phyloP scores from a whole-genome alignment of 352 stramenopile genomes.

The Globisporangium acanthophoron region DNA sequence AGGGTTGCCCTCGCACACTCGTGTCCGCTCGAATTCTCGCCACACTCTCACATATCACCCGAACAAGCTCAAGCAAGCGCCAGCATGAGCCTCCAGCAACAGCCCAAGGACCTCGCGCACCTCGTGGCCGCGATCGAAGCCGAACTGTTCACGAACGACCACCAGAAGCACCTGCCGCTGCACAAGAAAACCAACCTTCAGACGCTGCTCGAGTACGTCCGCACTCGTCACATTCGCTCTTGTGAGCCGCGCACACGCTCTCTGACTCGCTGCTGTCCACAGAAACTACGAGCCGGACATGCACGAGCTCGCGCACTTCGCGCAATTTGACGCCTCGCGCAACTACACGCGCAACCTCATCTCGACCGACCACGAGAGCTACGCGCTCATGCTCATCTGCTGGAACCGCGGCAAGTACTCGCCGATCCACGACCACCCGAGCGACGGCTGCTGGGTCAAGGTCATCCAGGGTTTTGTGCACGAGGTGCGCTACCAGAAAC shows the following conservation, averaged over 20 bases:
- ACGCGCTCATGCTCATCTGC: slow-evolving; percentile 92
- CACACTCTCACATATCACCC: too few species aligned
- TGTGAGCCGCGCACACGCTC: background rate
- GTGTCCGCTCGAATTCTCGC: too few species aligned
- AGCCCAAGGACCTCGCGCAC: slow-evolving; percentile 29
- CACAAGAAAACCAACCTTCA: slow-evolving; percentile 56
- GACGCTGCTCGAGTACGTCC: slow-evolving; percentile 44
- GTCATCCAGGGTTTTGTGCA: slow-evolving; percentile 80
- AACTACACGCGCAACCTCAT: slow-evolving; percentile 95
- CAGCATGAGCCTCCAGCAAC: too few species aligned
- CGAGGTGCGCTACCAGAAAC: slow-evolving; percentile 84
- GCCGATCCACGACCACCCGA: slow-evolving; percentile 87
- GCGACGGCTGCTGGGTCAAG: slow-evolving; percentile 81
- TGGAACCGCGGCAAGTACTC: slow-evolving; percentile 84
- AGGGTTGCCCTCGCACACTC: too few species aligned
- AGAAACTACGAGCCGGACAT: slow-evolving; percentile 46
- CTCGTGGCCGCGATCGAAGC: slow-evolving; percentile 53
- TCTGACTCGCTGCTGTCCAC: slow-evolving; percentile 1
- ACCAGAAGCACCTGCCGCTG: slow-evolving; percentile 44
- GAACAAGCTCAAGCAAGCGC: too few species aligned
- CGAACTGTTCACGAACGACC: slow-evolving; percentile 24
- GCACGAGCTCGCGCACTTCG: slow-evolving; percentile 68
- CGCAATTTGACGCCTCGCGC: slow-evolving; percentile 73
- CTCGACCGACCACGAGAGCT: slow-evolving; percentile 88
- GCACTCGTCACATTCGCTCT: background rate